Base-by-base conservation (phyloP, 306 rosid genomes). In the Erythrophleum fordii region DNA sequence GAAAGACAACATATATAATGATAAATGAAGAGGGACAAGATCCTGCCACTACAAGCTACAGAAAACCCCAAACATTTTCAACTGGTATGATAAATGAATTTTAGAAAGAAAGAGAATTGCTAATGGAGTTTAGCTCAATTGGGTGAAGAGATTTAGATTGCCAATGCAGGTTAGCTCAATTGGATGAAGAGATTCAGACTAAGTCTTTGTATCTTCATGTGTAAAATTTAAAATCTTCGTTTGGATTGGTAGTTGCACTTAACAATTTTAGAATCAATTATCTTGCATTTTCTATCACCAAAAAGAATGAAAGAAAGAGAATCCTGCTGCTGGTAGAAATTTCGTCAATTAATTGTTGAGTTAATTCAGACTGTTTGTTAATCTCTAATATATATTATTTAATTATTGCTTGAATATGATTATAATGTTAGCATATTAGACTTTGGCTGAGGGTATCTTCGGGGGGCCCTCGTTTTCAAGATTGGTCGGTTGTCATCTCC, bases 401-500 rank as follows among this genome's bases (percentile, higher is more conserved):
- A 26, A 59, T 59, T 26, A 26, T 59, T 14, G 41, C 52, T 72
- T 35, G 66, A 48, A 71, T n/a, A n/a, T 73, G 59, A 73, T 65
- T 39, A 42, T 35, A 71, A 23, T 37, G 39, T 67, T 5, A 59
- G 2, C 8, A 61, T 64, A 68, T 56, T 58, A 35, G 46, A 26
- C 45, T 75, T 25, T 45, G 25, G 78, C 18, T 9, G 20, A 20
- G 73, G 81, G 76, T 67, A 81, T 83, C 80, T 68, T 82, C 41
- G 46, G 31, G 76, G 82, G 85, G 51, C 87, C 84, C 58, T 39
- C 51, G 13, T 58, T 78, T 73, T 73, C 49, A 52, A 78, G 76
- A 86, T 80, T 77, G 88, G 91, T 81, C 82, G 83, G 86, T 78
- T 89, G 90, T 83, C 87, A 72, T 84, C 87, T 83, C 82, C 84